phyloP scores from a whole-genome alignment of 331 rosid species.

The Stylosanthes scabra region DNA sequence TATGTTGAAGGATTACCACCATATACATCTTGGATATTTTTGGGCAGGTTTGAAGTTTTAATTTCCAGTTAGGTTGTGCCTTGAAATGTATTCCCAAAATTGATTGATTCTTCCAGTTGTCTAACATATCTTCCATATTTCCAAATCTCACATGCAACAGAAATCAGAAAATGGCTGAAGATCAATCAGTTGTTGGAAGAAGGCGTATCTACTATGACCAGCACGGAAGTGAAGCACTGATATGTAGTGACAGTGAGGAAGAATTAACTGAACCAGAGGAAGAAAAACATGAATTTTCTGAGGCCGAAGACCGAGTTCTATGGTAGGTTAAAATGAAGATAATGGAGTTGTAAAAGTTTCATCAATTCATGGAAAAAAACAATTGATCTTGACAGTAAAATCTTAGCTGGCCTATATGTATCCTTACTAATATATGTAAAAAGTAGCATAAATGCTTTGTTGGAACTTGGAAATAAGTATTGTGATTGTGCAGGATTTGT shows the following conservation, averaged over 20 bases:
- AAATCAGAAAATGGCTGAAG: slow-evolving; percentile 99
- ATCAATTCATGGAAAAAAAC: neutral
- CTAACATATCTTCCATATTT: slow-evolving; percentile 56
- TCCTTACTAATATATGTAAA: slow-evolving; percentile 26
- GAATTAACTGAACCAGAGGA: slow-evolving; percentile 81
- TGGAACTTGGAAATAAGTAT: slow-evolving; percentile 20
- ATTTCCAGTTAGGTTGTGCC: slow-evolving; percentile 12
- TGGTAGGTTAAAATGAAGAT: slow-evolving; percentile 60
- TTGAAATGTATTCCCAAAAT: slow-evolving; percentile 12
- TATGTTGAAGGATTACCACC: slow-evolving; percentile 71
- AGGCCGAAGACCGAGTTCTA: slow-evolving; percentile 79
- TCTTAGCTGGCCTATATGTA: slow-evolving; percentile 32
- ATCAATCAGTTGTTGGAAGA: slow-evolving; percentile 96
- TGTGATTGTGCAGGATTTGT: slow-evolving; percentile 8
- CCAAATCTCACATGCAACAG: slow-evolving; percentile 69
- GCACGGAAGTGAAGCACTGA: slow-evolving; percentile 88
- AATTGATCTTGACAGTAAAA: slow-evolving; percentile 20
- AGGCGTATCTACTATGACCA: slow-evolving; percentile 89
- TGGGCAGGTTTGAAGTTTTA: slow-evolving; percentile 65
- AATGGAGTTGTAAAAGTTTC: slow-evolving; percentile 18
- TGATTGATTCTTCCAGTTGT: slow-evolving; percentile 28
- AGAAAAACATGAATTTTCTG: slow-evolving; percentile 82
- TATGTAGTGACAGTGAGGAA: slow-evolving; percentile 97
- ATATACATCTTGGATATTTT: slow-evolving; percentile 97
- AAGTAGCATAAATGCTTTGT: slow-evolving; percentile 19